Conservation (phyloP, 306 rosid species). For the Pyrus communis region DNA sequence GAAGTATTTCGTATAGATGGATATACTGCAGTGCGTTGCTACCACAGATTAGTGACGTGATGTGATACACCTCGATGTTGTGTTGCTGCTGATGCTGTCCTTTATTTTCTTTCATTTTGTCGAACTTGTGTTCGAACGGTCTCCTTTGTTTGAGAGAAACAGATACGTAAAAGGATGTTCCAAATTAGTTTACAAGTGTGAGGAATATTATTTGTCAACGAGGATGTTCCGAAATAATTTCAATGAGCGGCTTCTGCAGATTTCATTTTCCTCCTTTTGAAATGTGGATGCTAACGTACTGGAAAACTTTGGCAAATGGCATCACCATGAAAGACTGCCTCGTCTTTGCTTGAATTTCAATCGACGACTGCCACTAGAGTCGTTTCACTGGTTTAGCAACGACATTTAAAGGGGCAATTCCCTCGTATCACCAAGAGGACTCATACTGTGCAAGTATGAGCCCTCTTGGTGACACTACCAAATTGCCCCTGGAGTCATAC, state of each 20-base stretch:
- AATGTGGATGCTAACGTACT: neutral
- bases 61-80: neutral
- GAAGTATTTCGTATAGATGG: neutral
- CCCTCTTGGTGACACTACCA: too few relatives aligned
- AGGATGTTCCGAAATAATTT: too few relatives aligned
- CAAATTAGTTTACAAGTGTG: neutral
- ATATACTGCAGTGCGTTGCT: neutral
- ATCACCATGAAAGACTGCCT: constrained; percentile 41
- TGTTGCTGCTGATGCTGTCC: neutral
- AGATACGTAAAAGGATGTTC: neutral
- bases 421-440: constrained; percentile 25
- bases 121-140: neutral
- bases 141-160: neutral
- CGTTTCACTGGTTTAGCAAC: constrained; percentile 42
- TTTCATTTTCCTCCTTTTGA: neutral
- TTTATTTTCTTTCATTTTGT: neutral
- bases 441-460: too few relatives aligned
- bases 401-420: constrained; percentile 32
- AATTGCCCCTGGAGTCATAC: constrained; percentile 4
- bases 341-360: constrained; percentile 33
- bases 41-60: neutral
- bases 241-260: too few relatives aligned
- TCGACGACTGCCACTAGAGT: neutral
- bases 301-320: constrained; percentile 30
- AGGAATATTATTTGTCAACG: neutral